Conservation (phyloP, 306 rosid genomes). For the Citrullus amarus region DNA sequence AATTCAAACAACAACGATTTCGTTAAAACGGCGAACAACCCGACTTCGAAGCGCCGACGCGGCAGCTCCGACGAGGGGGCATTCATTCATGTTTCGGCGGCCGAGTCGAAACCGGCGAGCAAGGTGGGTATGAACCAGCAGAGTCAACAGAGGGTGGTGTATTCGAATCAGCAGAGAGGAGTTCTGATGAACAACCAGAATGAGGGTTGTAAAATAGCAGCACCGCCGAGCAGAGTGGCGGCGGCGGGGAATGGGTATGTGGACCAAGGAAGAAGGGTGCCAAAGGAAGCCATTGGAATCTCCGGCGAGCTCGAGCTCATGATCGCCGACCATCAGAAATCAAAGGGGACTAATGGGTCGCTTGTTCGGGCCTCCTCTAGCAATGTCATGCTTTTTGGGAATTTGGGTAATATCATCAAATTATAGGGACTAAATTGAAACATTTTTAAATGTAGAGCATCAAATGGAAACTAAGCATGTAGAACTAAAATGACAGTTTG, state of each 20-base stretch:
- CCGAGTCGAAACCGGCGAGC: not conserved
- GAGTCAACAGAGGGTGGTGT: constrained; percentile 10
- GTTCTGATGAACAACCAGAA: not conserved
- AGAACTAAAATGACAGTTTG: too few species aligned
- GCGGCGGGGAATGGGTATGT: constrained; percentile 28
- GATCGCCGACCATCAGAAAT: constrained; percentile 54
- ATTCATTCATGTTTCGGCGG: not conserved
- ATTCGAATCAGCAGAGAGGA: constrained; percentile 6
- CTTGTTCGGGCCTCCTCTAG: constrained; percentile 76
- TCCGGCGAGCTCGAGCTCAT: constrained; percentile 84
- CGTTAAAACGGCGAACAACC: constrained; percentile 18
- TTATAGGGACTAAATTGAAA: not conserved
- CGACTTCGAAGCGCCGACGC: constrained; percentile 34
- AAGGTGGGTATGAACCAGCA: constrained; percentile 8
- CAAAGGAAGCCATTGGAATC: constrained; percentile 54
- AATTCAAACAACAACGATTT: not conserved
- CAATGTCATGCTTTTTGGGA: constrained; percentile 62
- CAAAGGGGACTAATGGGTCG: constrained; percentile 25
- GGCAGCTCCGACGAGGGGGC: constrained; percentile 17
- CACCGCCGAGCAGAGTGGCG: constrained; percentile 1
- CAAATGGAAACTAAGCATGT: not conserved
- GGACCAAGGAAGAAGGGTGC: constrained; percentile 51
- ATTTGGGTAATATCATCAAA: constrained; percentile 31
- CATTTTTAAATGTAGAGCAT: not conserved
- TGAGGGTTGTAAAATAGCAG: not conserved